phyloP scores from a whole-genome alignment of 805 yeast genomes.

The Metschnikowia gelsemii region DNA sequence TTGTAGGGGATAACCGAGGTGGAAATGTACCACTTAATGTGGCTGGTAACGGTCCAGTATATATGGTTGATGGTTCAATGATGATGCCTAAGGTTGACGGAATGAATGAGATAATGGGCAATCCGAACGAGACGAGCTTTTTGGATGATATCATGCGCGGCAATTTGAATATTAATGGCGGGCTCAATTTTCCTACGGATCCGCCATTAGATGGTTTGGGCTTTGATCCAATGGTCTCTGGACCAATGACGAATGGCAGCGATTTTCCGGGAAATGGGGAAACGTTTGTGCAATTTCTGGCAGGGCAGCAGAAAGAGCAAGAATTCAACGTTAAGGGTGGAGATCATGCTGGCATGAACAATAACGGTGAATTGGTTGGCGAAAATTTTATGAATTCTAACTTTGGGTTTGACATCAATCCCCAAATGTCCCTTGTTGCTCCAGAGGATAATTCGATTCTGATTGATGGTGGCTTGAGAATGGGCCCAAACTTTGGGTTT shows the following conservation, averaged over 20 bases:
- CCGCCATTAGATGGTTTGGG: slow-evolving; percentile 7
- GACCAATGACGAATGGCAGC: slow-evolving; percentile 4
- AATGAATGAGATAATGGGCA: slow-evolving; percentile 4
- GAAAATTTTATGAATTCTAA: slow-evolving; percentile 5
- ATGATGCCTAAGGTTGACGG: slow-evolving; percentile 4
- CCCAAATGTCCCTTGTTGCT: slow-evolving; percentile 2
- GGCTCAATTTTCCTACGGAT: slow-evolving; percentile 5
- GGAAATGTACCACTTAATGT: background rate
- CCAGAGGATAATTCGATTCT: slow-evolving; percentile 1
- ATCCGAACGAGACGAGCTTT: slow-evolving; percentile 2
- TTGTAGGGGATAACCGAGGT: too few relatives aligned
- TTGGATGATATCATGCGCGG: slow-evolving; percentile 9
- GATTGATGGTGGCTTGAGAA: slow-evolving; percentile 4
- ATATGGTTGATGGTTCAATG: slow-evolving; percentile 1
- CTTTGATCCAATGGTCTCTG: slow-evolving; percentile 3
- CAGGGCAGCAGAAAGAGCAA: slow-evolving; percentile 1
- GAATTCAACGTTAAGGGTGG: slow-evolving; percentile 4
- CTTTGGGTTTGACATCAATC: slow-evolving; percentile 7
- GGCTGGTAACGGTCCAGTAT: background rate
- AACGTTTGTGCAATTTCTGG: background rate
- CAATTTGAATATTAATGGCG: slow-evolving; percentile 3
- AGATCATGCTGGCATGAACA: slow-evolving; percentile 15
- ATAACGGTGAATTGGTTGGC: slow-evolving; percentile 1
- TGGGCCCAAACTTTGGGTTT: slow-evolving; percentile 7
- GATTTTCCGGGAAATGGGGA: slow-evolving; percentile 3